A percentile compares a stretch with the other conserved stretches of the same genome.
These are phyloP conservation scores for Pterocarpus santalinus DNA, from an alignment of 306 rosid genomes.

Conservation along the genomic window DNA sequence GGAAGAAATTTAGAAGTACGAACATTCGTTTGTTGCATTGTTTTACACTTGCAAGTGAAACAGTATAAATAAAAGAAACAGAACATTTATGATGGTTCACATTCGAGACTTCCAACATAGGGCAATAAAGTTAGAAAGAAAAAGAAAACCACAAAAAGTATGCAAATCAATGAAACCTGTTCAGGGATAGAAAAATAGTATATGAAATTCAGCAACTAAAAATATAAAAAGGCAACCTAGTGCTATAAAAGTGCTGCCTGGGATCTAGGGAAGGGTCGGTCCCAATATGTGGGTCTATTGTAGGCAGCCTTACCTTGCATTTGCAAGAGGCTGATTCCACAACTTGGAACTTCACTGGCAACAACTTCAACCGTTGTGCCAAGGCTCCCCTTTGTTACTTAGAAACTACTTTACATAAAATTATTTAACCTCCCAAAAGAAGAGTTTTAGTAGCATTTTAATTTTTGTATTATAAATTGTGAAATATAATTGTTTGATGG, in stretches of 20 bases:
- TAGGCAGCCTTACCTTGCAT: too few relatives aligned
- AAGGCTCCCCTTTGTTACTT: neutral
- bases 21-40: conserved; percentile 11
- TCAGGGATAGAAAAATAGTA: neutral
- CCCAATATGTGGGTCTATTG: too few relatives aligned
- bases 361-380: neutral
- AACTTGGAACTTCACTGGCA: neutral
- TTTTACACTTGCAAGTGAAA: conserved; percentile 13
- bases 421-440: too few relatives aligned
- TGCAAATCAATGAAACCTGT: neutral
- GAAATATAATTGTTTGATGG: too few relatives aligned
- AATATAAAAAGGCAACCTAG: neutral
- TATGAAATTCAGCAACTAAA: neutral
- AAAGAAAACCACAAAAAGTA: neutral
- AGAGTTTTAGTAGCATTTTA: neutral
- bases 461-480: too few relatives aligned
- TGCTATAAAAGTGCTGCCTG: neutral
- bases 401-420: too few relatives aligned
- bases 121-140: neutral
- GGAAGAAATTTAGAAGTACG: conserved; percentile 3
- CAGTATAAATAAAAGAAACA: conserved; percentile 17
- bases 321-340: neutral
- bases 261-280: neutral
- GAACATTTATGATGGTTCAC: neutral
- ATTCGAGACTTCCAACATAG: neutral